Conservation (phyloP, 2,329 filamentous ascomycete genomes). For the Dothideomycetes sp. region DNA sequence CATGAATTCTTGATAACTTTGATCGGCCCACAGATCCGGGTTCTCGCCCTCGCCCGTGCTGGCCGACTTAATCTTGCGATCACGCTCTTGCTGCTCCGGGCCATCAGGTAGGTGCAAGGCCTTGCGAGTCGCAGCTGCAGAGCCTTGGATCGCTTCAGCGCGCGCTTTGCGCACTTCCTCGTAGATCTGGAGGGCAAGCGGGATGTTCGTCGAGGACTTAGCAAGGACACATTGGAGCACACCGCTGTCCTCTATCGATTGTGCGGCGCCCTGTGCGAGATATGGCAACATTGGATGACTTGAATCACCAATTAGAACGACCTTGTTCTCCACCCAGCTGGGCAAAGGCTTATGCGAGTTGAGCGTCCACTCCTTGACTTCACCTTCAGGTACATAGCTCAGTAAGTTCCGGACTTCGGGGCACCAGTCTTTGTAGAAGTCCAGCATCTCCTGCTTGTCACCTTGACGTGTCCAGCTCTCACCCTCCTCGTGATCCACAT, state of each 20-base stretch:
- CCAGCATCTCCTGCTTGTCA: constrained; percentile 51
- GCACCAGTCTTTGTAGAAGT: constrained; percentile 55
- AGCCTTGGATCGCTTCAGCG: constrained; percentile 31
- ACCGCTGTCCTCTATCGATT: constrained; percentile 51
- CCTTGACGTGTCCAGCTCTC: constrained; percentile 57
- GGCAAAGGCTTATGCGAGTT: constrained; percentile 27
- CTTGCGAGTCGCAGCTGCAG: constrained; percentile 28
- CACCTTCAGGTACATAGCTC: constrained; percentile 48
- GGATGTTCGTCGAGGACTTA: constrained; percentile 26
- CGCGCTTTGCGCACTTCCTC: constrained; percentile 31
- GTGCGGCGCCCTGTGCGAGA: constrained; percentile 57
- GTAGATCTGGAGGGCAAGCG: constrained; percentile 29
- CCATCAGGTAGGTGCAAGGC: constrained; percentile 24
- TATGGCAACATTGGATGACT: constrained; percentile 44
- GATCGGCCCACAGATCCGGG: constrained; percentile 15
- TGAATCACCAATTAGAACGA: constrained; percentile 34
- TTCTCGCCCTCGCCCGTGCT: constrained; percentile 12
- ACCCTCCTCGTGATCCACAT: constrained; percentile 6
- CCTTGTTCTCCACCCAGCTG: constrained; percentile 28
- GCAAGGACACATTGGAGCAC: constrained; percentile 35
- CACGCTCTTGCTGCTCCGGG: constrained; percentile 15
- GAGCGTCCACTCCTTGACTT: constrained; percentile 32
- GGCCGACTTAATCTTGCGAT: constrained; percentile 14
- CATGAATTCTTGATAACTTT: constrained; percentile 15
- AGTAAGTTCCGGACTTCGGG: constrained; percentile 51